A percentile compares a stretch with the other conserved stretches of the same genome.
These are phyloP conservation scores for Metschnikowia lachancei DNA, from an alignment of 805 yeast genomes.

Conservation along the genomic window DNA sequence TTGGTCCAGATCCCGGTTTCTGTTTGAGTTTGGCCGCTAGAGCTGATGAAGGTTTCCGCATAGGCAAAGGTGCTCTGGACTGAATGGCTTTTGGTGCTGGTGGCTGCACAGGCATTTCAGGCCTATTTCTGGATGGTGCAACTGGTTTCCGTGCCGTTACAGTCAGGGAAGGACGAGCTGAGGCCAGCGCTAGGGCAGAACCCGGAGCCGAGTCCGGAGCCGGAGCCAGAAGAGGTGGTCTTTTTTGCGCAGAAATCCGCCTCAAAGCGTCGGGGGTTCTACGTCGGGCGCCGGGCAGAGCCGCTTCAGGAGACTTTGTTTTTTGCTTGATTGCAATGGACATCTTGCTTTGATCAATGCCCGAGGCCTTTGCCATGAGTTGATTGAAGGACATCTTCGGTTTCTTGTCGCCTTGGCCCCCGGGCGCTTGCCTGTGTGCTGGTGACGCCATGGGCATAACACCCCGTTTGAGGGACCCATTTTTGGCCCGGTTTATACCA, in stretches of 20 bases:
- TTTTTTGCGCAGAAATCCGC: background rate
- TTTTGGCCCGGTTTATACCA: background rate
- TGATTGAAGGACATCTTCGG: slow-evolving; percentile 59
- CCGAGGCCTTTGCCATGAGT: slow-evolving; percentile 65
- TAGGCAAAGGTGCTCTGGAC: slow-evolving; percentile 32
- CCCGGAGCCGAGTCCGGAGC: no score
- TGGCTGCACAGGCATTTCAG: background rate
- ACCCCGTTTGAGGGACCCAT: background rate
- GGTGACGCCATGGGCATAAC: background rate
- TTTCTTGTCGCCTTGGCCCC: slow-evolving; percentile 3
- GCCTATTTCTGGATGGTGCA: background rate
- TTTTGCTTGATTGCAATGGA: slow-evolving; percentile 40
- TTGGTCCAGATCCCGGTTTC: background rate
- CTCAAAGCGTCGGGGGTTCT: background rate
- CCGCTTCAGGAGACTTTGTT: slow-evolving; percentile 34
- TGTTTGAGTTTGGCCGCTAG: slow-evolving; percentile 43
- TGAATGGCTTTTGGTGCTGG: background rate
- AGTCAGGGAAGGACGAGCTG: background rate
- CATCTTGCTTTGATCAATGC: slow-evolving; percentile 48
- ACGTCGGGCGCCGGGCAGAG: slow-evolving; percentile 1
- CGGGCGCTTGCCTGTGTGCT: background rate
- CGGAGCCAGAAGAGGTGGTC: background rate
- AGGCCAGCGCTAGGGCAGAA: no score
- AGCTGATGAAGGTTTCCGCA: slow-evolving; percentile 58
- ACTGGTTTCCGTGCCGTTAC: background rate